phyloP scores from a whole-genome alignment of 2,329 filamentous ascomycete species.

The Phymatotrichopsis omnivora region DNA sequence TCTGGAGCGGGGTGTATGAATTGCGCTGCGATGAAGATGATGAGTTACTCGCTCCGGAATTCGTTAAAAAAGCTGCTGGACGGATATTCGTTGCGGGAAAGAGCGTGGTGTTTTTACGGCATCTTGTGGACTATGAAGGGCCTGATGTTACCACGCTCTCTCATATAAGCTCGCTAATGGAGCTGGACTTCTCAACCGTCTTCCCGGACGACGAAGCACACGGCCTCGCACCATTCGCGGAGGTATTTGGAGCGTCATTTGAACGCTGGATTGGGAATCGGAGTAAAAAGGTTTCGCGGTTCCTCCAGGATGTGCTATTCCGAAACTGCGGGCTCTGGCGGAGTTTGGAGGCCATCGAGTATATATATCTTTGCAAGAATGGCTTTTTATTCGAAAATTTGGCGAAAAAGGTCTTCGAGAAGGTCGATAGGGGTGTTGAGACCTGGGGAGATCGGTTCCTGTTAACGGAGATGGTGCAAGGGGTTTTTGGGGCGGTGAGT shows the following conservation, averaged over 20 bases:
- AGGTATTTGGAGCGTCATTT: slow-evolving; percentile 62
- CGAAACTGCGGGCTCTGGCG: slow-evolving; percentile 56
- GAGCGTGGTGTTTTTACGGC: slow-evolving; percentile 71
- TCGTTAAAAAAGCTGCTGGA: slow-evolving; percentile 56
- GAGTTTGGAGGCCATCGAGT: slow-evolving; percentile 56
- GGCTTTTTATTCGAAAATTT: slow-evolving; percentile 58
- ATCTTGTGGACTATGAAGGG: slow-evolving; percentile 50
- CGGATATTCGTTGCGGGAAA: slow-evolving; percentile 84
- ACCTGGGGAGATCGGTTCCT: slow-evolving; percentile 72
- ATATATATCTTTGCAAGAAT: slow-evolving; percentile 67
- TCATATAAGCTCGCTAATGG: too few relatives aligned
- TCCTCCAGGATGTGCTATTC: slow-evolving; percentile 57
- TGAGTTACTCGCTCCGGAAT: slow-evolving; percentile 58
- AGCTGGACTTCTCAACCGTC: slow-evolving; percentile 49
- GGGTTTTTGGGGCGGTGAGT: slow-evolving; percentile 49
- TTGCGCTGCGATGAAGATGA: slow-evolving; percentile 53
- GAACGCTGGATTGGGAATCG: slow-evolving; percentile 67
- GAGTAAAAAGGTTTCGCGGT: slow-evolving; percentile 57
- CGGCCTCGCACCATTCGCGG: slow-evolving; percentile 57
- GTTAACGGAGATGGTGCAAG: slow-evolving; percentile 66
- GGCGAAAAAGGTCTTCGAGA: slow-evolving; percentile 59
- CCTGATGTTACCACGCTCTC: slow-evolving; percentile 33
- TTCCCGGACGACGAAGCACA: slow-evolving; percentile 23
- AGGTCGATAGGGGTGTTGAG: slow-evolving; percentile 49
- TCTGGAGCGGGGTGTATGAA: slow-evolving; percentile 69